Evolutionary conservation across 1,139 yeast genomes (phyloP).

Genomic region (Zygotorulaspora mrakii): DNA sequence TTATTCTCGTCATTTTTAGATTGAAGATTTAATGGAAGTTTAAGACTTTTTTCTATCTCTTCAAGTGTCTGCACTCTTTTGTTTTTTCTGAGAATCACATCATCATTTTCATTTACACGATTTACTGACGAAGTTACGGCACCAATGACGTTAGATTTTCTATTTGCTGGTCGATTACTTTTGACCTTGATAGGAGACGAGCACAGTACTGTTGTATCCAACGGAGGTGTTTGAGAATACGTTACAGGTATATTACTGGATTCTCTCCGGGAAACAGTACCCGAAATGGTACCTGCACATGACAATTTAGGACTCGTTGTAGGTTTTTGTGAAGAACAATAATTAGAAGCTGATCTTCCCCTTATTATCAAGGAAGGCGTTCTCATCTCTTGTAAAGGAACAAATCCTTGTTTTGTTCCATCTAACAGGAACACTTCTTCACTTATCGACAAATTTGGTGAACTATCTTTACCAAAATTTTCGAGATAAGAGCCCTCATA

Average conservation of each 20-base stretch:
- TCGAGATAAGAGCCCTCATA: conserved; percentile 12
- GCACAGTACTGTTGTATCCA: conserved; percentile 4
- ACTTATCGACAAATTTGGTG: neutral
- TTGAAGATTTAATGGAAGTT: conserved; percentile 8
- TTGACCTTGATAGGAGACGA: conserved; percentile 13
- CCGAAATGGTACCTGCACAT: conserved; percentile 3
- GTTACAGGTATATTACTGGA: conserved; percentile 5
- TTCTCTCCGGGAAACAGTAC: neutral
- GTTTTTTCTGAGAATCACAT: conserved; percentile 4
- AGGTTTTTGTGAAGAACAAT: conserved; percentile 31
- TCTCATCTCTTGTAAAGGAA: conserved; percentile 42
- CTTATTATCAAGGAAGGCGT: conserved; percentile 64
- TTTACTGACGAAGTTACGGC: conserved; percentile 1
- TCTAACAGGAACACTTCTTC: conserved; percentile 13
- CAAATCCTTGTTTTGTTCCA: conserved; percentile 19
- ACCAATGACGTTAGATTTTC: conserved; percentile 16
- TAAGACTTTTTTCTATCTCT: conserved; percentile 20
- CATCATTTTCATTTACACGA: conserved; percentile 1
- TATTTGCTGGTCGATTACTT: conserved; percentile 20
- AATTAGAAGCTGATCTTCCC: conserved; percentile 67
- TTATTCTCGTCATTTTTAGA: conserved; percentile 4
- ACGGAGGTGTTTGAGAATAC: conserved; percentile 5
- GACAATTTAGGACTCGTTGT: conserved; percentile 11
- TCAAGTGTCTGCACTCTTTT: conserved; percentile 23
- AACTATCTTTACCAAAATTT: neutral